Evolutionary conservation across 2,329 filamentous ascomycete genomes (phyloP), one percentile per base, ranked within the genome.

Genomic region (Cladosporium sp.): DNA sequence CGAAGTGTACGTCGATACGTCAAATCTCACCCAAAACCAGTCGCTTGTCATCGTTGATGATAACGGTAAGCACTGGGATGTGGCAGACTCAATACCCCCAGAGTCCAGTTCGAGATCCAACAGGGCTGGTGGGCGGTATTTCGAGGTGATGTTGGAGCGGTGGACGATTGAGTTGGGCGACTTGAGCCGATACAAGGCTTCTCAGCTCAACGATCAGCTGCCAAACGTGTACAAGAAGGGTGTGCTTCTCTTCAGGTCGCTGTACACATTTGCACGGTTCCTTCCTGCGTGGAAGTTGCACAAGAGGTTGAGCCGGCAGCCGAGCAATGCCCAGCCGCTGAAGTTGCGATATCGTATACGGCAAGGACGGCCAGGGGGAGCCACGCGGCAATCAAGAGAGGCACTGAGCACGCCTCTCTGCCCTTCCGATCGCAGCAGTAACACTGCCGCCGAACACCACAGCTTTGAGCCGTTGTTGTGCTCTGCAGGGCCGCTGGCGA

Each of bases 141-240:
- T 43, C 9, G 86, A 95, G 66, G 82, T 98, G 53, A 78, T 96
- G 49, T 75, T 98, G 57, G 93, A 98, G 72, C 81, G 92, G 61
- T 98, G 93, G 93, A 85, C 79, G 53, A 80, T 98, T 58, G 86
- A 93, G 66, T 77, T 97, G 53, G 87, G 87, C 65, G 81, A 82
- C 60, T 72, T 73, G 54, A 69, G 76, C 53, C 67, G 75, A 67
- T 67, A 77, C 81, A 66, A 88, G 52, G 62, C 75, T 5, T 62
- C 74, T 37, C 79, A 83, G 54, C 69, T 83, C 48, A 76, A 71
- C 49, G 75, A 80, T 43, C 75, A 81, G 32, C 74, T 97, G 48
- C 90, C 93, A 11, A 92, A 89, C 49, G 84, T 95, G 54, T 98
- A 98, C 78, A 98, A 98, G 74, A 93, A 95, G 72, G 89, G 88